A percentile compares a stretch with the other conserved stretches of the same genome.
Conservation (phyloP, 495 filamentous ascomycete genomes). For the Chaetomidium leptoderma region DNA sequence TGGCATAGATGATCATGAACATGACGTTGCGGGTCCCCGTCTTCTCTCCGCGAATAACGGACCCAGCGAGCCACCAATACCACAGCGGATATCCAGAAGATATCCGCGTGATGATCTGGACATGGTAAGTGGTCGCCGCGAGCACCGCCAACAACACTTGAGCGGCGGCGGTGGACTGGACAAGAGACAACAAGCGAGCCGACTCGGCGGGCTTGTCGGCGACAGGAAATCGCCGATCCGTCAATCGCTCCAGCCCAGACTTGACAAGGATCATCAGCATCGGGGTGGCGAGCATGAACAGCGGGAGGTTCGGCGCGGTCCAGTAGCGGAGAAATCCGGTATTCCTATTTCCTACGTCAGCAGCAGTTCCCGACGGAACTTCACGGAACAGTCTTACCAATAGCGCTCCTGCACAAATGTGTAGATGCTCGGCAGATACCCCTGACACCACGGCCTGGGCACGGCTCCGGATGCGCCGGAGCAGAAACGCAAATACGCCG, state of each 20-base stretch:
- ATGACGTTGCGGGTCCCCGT: conserved; percentile 32
- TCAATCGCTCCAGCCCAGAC: conserved; percentile 54
- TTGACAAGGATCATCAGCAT: conserved; percentile 64
- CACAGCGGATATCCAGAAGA: conserved; percentile 85
- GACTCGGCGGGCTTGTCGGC: conserved; percentile 17
- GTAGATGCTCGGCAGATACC: conserved; percentile 76
- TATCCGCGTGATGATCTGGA: conserved; percentile 88
- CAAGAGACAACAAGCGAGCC: conserved; percentile 26
- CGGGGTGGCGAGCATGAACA: conserved; percentile 79
- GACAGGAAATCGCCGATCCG: not conserved
- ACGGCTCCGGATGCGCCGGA: conserved; percentile 21
- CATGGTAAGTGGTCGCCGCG: conserved; percentile 75
- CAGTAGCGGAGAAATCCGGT: conserved; percentile 87
- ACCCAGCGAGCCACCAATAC: conserved; percentile 70
- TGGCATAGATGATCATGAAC: conserved; percentile 74
- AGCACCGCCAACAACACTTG: conserved; percentile 69
- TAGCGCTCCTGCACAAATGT: conserved; percentile 82
- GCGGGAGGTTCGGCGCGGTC: conserved; percentile 78
- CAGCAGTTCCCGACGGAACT: not conserved
- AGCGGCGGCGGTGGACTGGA: conserved; percentile 59
- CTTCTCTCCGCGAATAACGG: conserved; percentile 32
- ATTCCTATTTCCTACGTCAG: conserved; percentile 52
- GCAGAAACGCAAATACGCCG: conserved; percentile 76
- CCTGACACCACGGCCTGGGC: conserved; percentile 69
- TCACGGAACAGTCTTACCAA: conserved; percentile 58